Conservation (phyloP, 2,329 filamentous ascomycete species). For the Claviceps sp. region DNA sequence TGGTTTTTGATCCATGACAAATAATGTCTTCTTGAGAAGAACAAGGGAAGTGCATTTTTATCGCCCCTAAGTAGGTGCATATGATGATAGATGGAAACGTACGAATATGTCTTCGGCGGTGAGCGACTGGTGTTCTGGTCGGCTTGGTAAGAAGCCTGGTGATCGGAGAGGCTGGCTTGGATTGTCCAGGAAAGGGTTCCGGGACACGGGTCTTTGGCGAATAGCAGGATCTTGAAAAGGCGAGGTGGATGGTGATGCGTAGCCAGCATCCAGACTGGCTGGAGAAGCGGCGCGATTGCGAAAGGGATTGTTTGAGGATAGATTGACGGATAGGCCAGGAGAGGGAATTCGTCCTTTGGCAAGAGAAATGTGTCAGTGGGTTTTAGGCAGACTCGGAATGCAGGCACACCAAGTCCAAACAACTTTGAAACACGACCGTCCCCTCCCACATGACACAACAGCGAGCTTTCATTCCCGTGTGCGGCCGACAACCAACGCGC, state of each 20-base stretch:
- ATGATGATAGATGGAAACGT: slow-evolving; percentile 29
- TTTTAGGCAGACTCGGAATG: slow-evolving; percentile 1
- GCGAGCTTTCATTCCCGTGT: not conserved
- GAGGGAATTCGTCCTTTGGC: slow-evolving; percentile 11
- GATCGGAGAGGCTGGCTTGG: slow-evolving; percentile 27
- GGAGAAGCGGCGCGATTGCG: slow-evolving; percentile 60
- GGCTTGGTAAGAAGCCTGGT: slow-evolving; percentile 35
- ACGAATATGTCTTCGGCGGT: slow-evolving; percentile 63
- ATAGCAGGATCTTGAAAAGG: slow-evolving; percentile 44
- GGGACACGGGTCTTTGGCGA: slow-evolving; percentile 46
- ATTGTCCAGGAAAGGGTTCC: slow-evolving; percentile 63
- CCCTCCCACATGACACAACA: slow-evolving; percentile 7
- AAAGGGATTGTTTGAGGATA: slow-evolving; percentile 73
- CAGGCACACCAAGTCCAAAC: not conserved
- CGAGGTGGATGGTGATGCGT: slow-evolving; percentile 31
- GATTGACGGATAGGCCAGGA: slow-evolving; percentile 44
- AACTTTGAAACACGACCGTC: slow-evolving; percentile 13
- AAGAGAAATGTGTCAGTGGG: slow-evolving; percentile 4
- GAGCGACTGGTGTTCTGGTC: slow-evolving; percentile 32
- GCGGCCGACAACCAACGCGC: slow-evolving; percentile 4
- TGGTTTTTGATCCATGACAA: not conserved
- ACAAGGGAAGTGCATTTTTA: not conserved
- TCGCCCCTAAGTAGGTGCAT: not conserved
- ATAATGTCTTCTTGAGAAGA: not conserved
- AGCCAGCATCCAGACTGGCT: slow-evolving; percentile 20